Conservation (phyloP, 192 early-diverging fungal species). For the Backusella luteola region DNA sequence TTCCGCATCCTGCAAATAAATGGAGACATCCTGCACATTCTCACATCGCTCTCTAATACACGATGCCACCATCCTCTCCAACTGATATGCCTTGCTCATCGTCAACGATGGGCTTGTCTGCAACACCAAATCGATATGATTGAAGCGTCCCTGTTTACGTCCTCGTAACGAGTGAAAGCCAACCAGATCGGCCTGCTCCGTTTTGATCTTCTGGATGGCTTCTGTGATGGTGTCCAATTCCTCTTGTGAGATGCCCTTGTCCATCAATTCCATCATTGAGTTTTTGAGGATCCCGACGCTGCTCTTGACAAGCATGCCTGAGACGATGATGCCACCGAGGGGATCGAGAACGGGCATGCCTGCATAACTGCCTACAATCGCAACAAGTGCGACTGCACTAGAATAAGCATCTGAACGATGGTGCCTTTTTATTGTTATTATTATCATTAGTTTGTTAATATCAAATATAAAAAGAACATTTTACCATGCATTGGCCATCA, state of each 20-base stretch:
- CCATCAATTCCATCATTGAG: conserved; percentile 42
- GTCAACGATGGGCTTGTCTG: conserved; percentile 48
- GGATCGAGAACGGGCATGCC: conserved; percentile 75
- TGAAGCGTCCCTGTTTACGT: conserved; percentile 57
- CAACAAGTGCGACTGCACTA: conserved; percentile 68
- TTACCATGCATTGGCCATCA: conserved; percentile 80
- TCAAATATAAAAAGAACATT: no score
- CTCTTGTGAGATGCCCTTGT: conserved; percentile 25
- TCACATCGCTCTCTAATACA: conserved; percentile 30
- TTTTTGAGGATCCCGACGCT: conserved; percentile 47
- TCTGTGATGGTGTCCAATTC: conserved; percentile 27
- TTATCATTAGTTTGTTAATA: not conserved
- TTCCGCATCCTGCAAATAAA: conserved; percentile 34
- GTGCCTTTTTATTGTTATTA: conserved; percentile 44
- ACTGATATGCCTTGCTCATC: conserved; percentile 44
- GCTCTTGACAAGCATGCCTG: conserved; percentile 67
- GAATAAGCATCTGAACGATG: conserved; percentile 78
- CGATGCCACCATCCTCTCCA: conserved; percentile 29
- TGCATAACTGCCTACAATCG: conserved; percentile 70
- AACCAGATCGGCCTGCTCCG: conserved; percentile 36
- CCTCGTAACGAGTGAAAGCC: conserved; percentile 47
- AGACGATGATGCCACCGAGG: conserved; percentile 71
- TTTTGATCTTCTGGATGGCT: conserved; percentile 28
- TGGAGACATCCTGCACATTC: conserved; percentile 37
- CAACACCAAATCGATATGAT: conserved; percentile 51